phyloP scores from a whole-genome alignment of 331 rosid genomes.

The Dryas integrifolia region DNA sequence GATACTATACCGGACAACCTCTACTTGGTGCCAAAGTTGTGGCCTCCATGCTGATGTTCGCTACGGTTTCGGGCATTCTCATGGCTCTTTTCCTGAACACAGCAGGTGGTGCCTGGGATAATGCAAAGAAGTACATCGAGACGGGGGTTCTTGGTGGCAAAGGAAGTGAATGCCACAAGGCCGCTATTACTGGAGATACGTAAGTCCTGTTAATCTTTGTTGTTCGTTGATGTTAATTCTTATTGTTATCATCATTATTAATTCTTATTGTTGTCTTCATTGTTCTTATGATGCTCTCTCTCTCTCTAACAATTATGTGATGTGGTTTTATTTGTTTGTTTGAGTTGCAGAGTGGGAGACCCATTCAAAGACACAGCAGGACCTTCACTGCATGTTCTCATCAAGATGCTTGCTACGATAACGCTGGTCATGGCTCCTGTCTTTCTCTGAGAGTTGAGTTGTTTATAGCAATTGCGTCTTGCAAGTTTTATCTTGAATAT shows the following conservation, averaged over 20 bases:
- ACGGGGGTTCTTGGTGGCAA: conserved; percentile 98
- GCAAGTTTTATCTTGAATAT: conserved; percentile 38
- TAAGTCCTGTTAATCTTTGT: conserved; percentile 37
- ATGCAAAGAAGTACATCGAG: conserved; percentile 96
- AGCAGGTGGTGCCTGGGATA: conserved; percentile 99
- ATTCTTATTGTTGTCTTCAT: neutral
- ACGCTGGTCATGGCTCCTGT: conserved; percentile 98
- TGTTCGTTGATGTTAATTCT: neutral
- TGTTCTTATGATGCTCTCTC: neutral
- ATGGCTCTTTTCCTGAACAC: conserved; percentile 99
- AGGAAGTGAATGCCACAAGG: conserved; percentile 97
- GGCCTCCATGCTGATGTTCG: conserved; percentile 91
- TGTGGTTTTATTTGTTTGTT: neutral
- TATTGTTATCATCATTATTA: neutral
- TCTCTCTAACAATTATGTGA: neutral
- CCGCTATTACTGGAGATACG: conserved; percentile 97
- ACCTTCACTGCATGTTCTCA: conserved; percentile 94
- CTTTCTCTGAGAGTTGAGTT: conserved; percentile 70
- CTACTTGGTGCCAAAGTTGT: conserved; percentile 96
- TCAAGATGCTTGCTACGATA: conserved; percentile 95
- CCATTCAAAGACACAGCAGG: conserved; percentile 99
- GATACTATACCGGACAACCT: conserved; percentile 87
- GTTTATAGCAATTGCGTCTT: conserved; percentile 38
- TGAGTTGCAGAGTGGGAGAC: conserved; percentile 79
- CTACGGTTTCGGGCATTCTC: conserved; percentile 95